phyloP scores from a whole-genome alignment of 1,284 basidiomycete species.

The Marasmius sp. region DNA sequence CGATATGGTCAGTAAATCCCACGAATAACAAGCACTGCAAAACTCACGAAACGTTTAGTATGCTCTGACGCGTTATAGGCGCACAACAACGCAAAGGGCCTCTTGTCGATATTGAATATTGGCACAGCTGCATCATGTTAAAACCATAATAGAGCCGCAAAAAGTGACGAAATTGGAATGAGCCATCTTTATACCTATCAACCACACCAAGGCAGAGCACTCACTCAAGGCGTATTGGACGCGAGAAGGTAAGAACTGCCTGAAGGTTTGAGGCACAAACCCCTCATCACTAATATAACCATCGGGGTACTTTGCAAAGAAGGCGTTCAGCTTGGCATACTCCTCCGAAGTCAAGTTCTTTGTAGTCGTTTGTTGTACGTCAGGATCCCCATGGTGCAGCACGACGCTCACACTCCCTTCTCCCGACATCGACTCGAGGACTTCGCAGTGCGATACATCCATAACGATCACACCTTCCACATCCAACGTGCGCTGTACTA shows the following conservation, averaged over 20 bases:
- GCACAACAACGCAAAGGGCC: slow-evolving; percentile 89
- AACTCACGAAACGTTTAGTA: slow-evolving; percentile 73
- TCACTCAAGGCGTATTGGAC: slow-evolving; percentile 85
- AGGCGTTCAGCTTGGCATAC: slow-evolving; percentile 70
- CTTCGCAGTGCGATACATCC: slow-evolving; percentile 90
- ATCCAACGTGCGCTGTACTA: slow-evolving; percentile 88
- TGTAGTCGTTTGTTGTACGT: slow-evolving; percentile 40
- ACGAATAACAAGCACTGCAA: background rate
- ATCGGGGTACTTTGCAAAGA: slow-evolving; percentile 77
- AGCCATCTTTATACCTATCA: background rate
- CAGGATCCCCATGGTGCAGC: slow-evolving; percentile 46
- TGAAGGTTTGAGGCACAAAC: slow-evolving; percentile 74
- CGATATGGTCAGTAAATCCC: slow-evolving; percentile 4
- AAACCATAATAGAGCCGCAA: background rate
- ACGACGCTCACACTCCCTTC: slow-evolving; percentile 69
- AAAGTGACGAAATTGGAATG: background rate
- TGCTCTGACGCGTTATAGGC: slow-evolving; percentile 86
- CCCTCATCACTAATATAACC: slow-evolving; percentile 83
- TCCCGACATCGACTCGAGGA: slow-evolving; percentile 71
- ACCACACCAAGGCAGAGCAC: slow-evolving; percentile 22
- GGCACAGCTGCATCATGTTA: slow-evolving; percentile 65
- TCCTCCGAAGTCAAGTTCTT: slow-evolving; percentile 65
- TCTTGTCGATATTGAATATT: slow-evolving; percentile 91
- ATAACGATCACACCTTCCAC: slow-evolving; percentile 90
- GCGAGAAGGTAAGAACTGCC: slow-evolving; percentile 75